Evolutionary conservation across 1,284 basidiomycete genomes (phyloP).

Genomic region (Cryptococcus wingfieldii): DNA sequence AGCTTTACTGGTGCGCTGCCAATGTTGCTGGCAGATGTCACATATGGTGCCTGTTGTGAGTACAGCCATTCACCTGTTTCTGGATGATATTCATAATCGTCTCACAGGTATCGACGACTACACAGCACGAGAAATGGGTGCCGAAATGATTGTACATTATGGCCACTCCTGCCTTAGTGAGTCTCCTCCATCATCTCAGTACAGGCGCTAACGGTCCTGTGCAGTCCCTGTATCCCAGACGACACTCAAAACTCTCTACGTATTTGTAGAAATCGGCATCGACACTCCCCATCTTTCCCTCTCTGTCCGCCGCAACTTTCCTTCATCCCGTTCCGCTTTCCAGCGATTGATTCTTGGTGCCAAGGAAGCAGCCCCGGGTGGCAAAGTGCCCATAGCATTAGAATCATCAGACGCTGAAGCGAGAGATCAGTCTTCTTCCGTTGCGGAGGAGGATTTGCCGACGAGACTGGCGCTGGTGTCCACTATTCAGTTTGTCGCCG

Average conservation of each 20-base stretch:
- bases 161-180: constrained; percentile 94
- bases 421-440: constrained; percentile 10
- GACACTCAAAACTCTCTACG: constrained; percentile 89
- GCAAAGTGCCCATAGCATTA: constrained; percentile 38
- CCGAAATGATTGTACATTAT: constrained; percentile 98
- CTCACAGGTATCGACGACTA: constrained; percentile 76
- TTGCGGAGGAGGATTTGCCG: constrained; percentile 28
- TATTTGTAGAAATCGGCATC: constrained; percentile 96
- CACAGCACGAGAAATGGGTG: constrained; percentile 90
- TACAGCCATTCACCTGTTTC: background rate
- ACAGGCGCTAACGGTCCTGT: background rate
- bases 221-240: constrained; percentile 88
- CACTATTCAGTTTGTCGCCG: constrained; percentile 91
- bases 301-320: constrained; percentile 87
- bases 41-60: constrained; percentile 89
- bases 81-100: background rate
- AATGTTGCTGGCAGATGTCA: constrained; percentile 67
- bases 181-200: constrained; percentile 24
- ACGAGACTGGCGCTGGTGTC: constrained; percentile 84
- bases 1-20: constrained; percentile 46
- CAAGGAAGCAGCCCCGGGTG: constrained; percentile 28
- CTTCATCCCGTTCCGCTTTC: constrained; percentile 53
- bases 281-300: constrained; percentile 71
- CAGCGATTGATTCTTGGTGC: constrained; percentile 40
- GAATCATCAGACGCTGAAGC: constrained; percentile 22